A percentile compares a stretch with the other conserved stretches of the same genome.
These are phyloP conservation scores for Maudiozyma bulderi DNA, from an alignment of 805 yeast genomes.

Conservation along the genomic window DNA sequence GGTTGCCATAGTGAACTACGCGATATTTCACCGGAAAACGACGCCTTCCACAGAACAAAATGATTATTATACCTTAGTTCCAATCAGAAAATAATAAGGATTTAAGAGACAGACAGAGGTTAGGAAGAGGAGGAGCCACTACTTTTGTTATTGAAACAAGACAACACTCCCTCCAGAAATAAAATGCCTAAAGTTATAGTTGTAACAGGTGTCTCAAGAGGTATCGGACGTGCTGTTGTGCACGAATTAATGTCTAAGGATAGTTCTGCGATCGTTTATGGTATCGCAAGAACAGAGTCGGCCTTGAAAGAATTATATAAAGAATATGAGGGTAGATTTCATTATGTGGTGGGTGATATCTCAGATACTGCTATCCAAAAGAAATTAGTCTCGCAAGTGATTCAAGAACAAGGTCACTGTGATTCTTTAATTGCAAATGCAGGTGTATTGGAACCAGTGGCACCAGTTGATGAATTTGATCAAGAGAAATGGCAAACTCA, in stretches of 20 bases:
- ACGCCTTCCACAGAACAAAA: too few relatives aligned
- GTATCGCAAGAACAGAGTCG: constrained; percentile 55
- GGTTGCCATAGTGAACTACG: too few relatives aligned
- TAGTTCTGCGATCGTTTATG: constrained; percentile 43
- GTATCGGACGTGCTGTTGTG: constrained; percentile 77
- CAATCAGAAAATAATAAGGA: too few relatives aligned
- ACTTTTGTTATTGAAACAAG: not conserved
- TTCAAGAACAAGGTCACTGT: constrained; percentile 44
- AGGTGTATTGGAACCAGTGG: constrained; percentile 75
- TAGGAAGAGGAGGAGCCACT: not conserved
- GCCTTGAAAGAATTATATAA: constrained; percentile 36
- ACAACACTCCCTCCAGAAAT: not conserved
- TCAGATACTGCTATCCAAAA: constrained; percentile 29
- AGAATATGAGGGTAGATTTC: constrained; percentile 43
- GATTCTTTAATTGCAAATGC: constrained; percentile 70
- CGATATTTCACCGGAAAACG: too few relatives aligned
- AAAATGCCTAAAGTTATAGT: constrained; percentile 30
- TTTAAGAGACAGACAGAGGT: too few relatives aligned
- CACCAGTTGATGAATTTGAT: constrained; percentile 33
- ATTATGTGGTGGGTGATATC: constrained; percentile 52
- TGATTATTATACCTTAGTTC: too few relatives aligned
- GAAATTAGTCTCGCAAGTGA: constrained; percentile 36
- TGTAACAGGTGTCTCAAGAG: constrained; percentile 58
- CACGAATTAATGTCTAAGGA: constrained; percentile 34
- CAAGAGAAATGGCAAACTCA: constrained; percentile 49